Evolutionary conservation across 2,329 filamentous ascomycete genomes (phyloP), one percentile per base, ranked within the genome.

Genomic region (Pseudogymnoascus sp.): DNA sequence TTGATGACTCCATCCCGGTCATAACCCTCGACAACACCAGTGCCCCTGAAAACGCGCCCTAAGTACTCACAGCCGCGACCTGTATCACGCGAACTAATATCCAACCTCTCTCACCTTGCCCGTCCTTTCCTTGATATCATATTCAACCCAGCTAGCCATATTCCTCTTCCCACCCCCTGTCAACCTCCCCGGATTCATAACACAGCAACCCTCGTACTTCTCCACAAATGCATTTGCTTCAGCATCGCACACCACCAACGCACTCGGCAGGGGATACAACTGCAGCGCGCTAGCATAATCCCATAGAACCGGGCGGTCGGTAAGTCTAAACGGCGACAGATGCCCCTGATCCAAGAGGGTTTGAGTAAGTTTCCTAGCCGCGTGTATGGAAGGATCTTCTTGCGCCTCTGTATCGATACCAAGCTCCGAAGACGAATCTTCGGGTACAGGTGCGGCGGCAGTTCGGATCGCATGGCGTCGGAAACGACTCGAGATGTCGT

Each of bases 161-260:
- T 87, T 86, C 67, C 85, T 83, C 62, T 87, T 82, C 0, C 87
- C 88, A 0, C 84, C 79, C 0, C 90, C 86, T 23, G 96, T 81
- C 60, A 99, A 76, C 60, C 83, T 82, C 5, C 92, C 91, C 0
- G 95, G 93, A 74, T 99, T 99, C 83, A 99, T 87, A 35, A 97
- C 93, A 77, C 95, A 90, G 72, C 95, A 97, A 0, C 93, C 93
- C 75, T 96, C 93, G 72, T 97, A 97, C 13, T 90, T 96, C 67
- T 97, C 80, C 62, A 88, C 89, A 71, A 96, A 99, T 0, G 91
- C 83, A 13, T 90, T 87, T 9, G 88, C 87, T 44, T 93, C 90
- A 0, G 88, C 80, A 76, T 99, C 95, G 1, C 91, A 87, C 3
- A 99, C 77, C 15, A 96, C 84, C 71, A 97, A 79, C 0, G 90